A percentile compares a stretch with the other conserved stretches of the same genome.
Evolutionary conservation across 2,329 filamentous ascomycete species (phyloP).

Genomic region (Leptographium lundbergii): DNA sequence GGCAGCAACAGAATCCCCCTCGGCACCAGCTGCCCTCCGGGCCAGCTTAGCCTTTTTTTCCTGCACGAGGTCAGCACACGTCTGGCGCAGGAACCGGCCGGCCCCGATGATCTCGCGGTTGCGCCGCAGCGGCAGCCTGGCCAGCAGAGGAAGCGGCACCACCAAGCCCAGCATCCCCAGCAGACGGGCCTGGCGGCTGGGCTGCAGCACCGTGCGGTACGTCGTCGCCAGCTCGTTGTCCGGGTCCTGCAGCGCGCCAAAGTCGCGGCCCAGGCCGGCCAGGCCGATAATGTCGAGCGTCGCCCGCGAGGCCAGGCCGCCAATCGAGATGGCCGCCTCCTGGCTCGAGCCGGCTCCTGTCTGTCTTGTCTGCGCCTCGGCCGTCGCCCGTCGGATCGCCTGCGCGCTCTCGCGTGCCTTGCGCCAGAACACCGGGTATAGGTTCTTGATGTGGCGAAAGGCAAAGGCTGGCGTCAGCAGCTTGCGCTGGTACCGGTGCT

Average conservation of each 20-base stretch:
- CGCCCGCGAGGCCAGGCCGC: slow-evolving; percentile 50
- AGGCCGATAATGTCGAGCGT: slow-evolving; percentile 67
- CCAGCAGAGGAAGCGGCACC: slow-evolving; percentile 49
- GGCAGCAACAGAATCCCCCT: slow-evolving; percentile 9
- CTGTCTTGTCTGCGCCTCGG: slow-evolving; percentile 10
- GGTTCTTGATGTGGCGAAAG: slow-evolving; percentile 73
- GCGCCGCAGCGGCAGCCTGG: slow-evolving; percentile 52
- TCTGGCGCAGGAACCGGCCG: slow-evolving; percentile 44
- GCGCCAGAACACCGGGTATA: slow-evolving; percentile 74
- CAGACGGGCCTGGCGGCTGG: slow-evolving; percentile 36
- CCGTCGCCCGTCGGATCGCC: slow-evolving; percentile 42
- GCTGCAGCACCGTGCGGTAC: slow-evolving; percentile 44
- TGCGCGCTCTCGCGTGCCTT: slow-evolving; percentile 58
- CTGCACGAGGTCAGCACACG: slow-evolving; percentile 55
- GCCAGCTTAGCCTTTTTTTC: slow-evolving; percentile 49
- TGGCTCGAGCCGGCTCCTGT: not conserved
- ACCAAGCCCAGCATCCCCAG: slow-evolving; percentile 48
- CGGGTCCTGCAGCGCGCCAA: slow-evolving; percentile 50
- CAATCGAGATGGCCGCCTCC: slow-evolving; percentile 39
- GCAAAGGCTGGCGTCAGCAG: slow-evolving; percentile 71
- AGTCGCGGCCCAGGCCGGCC: slow-evolving; percentile 60
- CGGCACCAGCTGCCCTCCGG: not conserved
- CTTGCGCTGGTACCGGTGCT: slow-evolving; percentile 72
- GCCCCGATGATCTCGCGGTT: slow-evolving; percentile 53
- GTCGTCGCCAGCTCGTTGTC: slow-evolving; percentile 43